Base-by-base conservation (phyloP, 192 early-diverging fungal genomes). In the Podila minutissima region DNA sequence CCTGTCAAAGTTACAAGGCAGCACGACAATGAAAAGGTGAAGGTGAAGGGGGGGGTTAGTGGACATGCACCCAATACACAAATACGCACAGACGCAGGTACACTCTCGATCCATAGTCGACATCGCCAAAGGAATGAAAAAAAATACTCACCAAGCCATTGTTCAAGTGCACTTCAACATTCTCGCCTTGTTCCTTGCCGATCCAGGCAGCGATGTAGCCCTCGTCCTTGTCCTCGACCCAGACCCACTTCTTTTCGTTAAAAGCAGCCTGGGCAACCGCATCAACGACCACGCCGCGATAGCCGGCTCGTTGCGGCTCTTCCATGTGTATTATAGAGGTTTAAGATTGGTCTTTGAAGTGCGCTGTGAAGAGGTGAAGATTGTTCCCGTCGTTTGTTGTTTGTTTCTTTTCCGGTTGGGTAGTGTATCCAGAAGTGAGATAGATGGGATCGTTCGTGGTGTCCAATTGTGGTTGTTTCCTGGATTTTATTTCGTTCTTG, bases 191-290 rank as follows among this genome's bases (percentile, higher is more conserved):
- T 33, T 95, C 89, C 57, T 93, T 92, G 64, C 90, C 82, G 64
- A 99, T 93, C 74, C 94, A 93, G 5, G 92, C 97, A 8, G 92
- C 86, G 26, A 98, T 77, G 82, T 94, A 99, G 19, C 96, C 98
- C 79, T 97, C 91, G 19, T 96, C 89, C 55, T 89, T 92, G 87
- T 99, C 93, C 59, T 94, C 90, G 50, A 99, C 93, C 98, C 97
- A 99, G 49, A 98, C 94, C 95, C 96, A 99, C 55, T 93, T 96
- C 84, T 97, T 97, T 83, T 99, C 96, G 58, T 92, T 93, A 73
- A 96, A 98, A 66, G 94, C 90, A 41, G 94, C 92, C 67, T 91
- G 89, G 12, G 88, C 90, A 10, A 94, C 85, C 10, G 91, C 88
- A 72, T 94, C 92, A 32, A 83, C 62, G 6, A 84, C 83, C 12